Evolutionary conservation across 306 rosid species (phyloP).

Genomic region (Quercus gilva): DNA sequence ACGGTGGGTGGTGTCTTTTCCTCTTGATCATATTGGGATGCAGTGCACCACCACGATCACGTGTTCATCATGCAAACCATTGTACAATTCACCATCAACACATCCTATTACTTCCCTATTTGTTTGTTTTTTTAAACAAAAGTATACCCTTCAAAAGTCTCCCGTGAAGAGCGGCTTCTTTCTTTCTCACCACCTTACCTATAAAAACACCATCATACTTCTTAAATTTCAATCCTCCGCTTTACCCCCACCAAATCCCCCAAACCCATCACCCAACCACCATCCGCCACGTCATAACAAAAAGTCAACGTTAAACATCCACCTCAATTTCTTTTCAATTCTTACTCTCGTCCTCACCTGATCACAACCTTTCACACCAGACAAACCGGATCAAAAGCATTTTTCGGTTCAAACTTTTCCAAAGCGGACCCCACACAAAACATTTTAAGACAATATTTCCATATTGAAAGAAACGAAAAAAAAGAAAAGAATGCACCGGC

Average conservation of each 20-base stretch:
- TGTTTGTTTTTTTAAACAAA: too few relatives aligned
- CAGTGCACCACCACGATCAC: background rate
- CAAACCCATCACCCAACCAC: too few relatives aligned
- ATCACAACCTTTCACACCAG: background rate
- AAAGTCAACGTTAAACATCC: background rate
- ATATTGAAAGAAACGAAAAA: too few relatives aligned
- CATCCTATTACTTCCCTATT: background rate
- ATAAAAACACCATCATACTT: background rate
- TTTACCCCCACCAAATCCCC: background rate
- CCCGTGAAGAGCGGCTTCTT: constrained; percentile 5
- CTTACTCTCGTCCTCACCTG: background rate
- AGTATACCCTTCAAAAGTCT: background rate
- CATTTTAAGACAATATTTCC: too few relatives aligned
- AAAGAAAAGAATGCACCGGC: too few relatives aligned
- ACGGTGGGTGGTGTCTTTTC: background rate
- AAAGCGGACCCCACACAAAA: constrained; percentile 5
- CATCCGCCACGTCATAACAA: background rate
- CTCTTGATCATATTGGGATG: too few relatives aligned
- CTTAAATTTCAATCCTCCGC: too few relatives aligned
- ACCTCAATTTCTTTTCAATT: too few relatives aligned
- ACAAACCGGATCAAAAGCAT: constrained; percentile 10
- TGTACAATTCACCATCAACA: too few relatives aligned
- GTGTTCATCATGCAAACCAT: background rate
- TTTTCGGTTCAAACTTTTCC: constrained; percentile 7
- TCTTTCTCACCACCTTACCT: background rate